Conservation (phyloP, 2,329 filamentous ascomycete genomes). For the Rhynchosporium graminicola region DNA sequence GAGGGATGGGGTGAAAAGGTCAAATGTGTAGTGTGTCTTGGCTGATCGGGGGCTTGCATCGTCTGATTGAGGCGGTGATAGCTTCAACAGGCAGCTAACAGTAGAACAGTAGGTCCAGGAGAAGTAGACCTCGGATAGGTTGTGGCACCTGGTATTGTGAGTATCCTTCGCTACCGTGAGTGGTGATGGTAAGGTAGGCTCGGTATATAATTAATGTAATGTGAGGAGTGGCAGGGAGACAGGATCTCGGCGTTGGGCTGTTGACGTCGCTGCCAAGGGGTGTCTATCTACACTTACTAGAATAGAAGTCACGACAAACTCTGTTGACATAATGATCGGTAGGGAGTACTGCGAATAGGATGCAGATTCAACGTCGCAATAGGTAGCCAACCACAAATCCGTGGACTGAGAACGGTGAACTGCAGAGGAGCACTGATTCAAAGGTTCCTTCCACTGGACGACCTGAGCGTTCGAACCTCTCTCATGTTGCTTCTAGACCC, state of each 20-base stretch:
- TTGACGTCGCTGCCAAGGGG: not conserved
- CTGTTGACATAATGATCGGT: not conserved
- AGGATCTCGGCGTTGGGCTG: not conserved
- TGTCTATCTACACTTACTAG: not conserved
- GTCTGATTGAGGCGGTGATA: conserved; percentile 7
- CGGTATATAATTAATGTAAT: too few relatives aligned
- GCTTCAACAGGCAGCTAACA: not conserved
- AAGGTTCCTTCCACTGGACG: too few relatives aligned
- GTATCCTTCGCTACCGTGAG: not conserved
- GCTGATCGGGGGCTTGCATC: conserved; percentile 6
- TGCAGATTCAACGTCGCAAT: too few relatives aligned
- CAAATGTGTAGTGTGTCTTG: conserved; percentile 2
- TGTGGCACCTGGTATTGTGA: not conserved
- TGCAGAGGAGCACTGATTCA: too few relatives aligned
- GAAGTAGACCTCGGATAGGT: not conserved
- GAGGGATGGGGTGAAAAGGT: not conserved
- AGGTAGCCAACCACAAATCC: too few relatives aligned
- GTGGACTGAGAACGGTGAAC: too few relatives aligned
- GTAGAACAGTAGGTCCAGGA: not conserved
- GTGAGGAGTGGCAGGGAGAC: not conserved
- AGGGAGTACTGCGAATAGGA: too few relatives aligned
- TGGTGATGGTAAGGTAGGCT: not conserved
- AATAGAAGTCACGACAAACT: not conserved
- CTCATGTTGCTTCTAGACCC: not conserved
- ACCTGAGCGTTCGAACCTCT: too few relatives aligned